Percentiles rank a stretch among this genome's conserved stretches.
These are phyloP conservation scores for Pholiota conissans DNA, from an alignment of 768 basidiomycete genomes.

Conservation along the genomic window DNA sequence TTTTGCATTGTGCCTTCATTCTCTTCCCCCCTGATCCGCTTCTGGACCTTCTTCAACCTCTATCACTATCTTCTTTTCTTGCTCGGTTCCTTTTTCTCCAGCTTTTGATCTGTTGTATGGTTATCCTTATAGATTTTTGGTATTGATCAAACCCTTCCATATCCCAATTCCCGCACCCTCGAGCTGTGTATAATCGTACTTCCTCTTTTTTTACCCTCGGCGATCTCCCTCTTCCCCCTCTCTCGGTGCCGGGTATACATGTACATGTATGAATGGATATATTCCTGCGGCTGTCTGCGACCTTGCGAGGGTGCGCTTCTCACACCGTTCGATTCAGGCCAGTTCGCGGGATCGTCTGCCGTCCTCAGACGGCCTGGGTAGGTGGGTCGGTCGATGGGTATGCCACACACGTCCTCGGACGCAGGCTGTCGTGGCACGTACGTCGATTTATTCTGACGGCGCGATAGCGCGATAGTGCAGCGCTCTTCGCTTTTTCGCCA, in stretches of 20 bases:
- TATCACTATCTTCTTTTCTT: neutral
- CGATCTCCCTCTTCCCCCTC: neutral
- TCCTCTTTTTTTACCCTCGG: neutral
- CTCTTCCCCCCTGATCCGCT: constrained; percentile 1
- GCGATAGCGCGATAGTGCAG: too few relatives aligned
- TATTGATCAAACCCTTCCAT: neutral
- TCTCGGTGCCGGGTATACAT: neutral
- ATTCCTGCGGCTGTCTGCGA: neutral
- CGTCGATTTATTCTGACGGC: neutral
- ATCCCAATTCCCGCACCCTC: neutral
- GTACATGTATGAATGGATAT: neutral
- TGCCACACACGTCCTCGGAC: too few relatives aligned
- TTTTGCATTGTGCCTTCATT: too few relatives aligned
- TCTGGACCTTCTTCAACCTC: neutral
- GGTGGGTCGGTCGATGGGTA: too few relatives aligned
- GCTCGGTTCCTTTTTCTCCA: constrained; percentile 1
- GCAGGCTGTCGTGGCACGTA: neutral
- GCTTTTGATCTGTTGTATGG: constrained; percentile 4
- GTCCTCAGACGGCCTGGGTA: neutral
- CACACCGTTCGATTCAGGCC: neutral
- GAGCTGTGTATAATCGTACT: neutral
- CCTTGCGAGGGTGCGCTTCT: neutral
- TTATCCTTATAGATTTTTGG: neutral
- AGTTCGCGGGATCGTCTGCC: neutral
- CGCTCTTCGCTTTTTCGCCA: neutral